These are phyloP conservation scores for Lepidium africanum DNA, from an alignment of 345 rosid species.

Conservation along the genomic window DNA sequence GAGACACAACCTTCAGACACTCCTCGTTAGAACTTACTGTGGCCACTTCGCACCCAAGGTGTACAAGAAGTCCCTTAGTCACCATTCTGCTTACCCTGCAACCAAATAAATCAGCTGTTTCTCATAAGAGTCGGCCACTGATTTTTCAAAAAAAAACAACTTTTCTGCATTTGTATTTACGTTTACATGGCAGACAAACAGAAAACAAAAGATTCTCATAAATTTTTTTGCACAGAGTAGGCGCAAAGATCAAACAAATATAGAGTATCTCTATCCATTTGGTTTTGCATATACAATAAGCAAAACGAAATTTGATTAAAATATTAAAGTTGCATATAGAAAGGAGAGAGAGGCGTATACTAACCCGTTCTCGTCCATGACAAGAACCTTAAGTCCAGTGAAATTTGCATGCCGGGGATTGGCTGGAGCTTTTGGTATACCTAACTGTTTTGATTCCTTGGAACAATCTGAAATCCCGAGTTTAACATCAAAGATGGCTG, in stretches of 20 bases:
- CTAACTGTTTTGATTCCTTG: conserved; percentile 47
- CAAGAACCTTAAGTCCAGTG: conserved; percentile 87
- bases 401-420: conserved; percentile 48
- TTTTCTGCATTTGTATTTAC: neutral
- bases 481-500: conserved; percentile 70
- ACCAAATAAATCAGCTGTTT: neutral
- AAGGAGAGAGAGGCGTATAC: conserved; percentile 23
- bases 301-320: neutral
- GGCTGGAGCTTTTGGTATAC: conserved; percentile 33
- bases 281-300: neutral
- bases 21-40: conserved; percentile 66
- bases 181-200: no score
- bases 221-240: neutral
- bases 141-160: neutral
- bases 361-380: conserved; percentile 88
- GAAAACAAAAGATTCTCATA: neutral
- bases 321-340: neutral
- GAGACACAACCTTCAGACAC: conserved; percentile 53
- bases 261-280: neutral
- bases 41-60: conserved; percentile 84
- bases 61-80: conserved; percentile 72
- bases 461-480: conserved; percentile 51
- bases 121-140: neutral
- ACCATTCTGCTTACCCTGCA: conserved; percentile 82
- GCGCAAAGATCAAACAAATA: neutral